Base-by-base conservation (phyloP, 2,329 filamentous ascomycete genomes). In the Microcyclosporella mali region DNA sequence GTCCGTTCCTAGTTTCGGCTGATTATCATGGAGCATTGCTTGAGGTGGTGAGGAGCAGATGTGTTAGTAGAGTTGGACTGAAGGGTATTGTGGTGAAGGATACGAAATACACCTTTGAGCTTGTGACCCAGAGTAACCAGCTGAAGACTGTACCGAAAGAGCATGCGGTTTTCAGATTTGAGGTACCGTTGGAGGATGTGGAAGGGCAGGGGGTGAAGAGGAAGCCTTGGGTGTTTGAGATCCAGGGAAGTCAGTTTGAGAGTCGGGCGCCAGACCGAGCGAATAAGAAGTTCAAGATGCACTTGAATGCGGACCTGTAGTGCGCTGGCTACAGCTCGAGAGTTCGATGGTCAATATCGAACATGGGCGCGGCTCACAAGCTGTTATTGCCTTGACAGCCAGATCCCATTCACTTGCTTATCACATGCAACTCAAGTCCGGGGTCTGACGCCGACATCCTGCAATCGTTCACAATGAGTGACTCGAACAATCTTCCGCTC, bases 1-100 rank as follows among this genome's bases (percentile, higher is more conserved):
- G 71, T 0, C 67, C 84, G 3, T 85, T 92, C 64, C 69, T 98
- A 27, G 81, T 79, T 33, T 87, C 83, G 44, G 90, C 89, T 1
- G 92, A 98, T 66, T 90, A 88, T 57, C 89, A 97, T 63, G 92
- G 92, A 1, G 89, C 90, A 12, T 71, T 81, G 54, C 64, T 95
- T 15, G 81, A 88, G 67, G 87, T 97, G 16, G 84, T 90, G 42
- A 70, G 89, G 55, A 92, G 88, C 63, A 70, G 78, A 21, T 95
- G 89, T 62, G 78, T 84, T 12, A 81, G 85, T 41, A 74, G 90
- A 12, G 89, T 98, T 0, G 90, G 92, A 0, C 67, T 90, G 41
- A 78, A 73, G 56, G 92, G 92, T 12, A 90, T 97, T 55, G 85
- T 97, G 47, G 80, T 95, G 31, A 81, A 86, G 62, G 92, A 98